phyloP scores from a whole-genome alignment of 805 yeast genomes.

The Saccharomycopsis oosterbeekiorum region DNA sequence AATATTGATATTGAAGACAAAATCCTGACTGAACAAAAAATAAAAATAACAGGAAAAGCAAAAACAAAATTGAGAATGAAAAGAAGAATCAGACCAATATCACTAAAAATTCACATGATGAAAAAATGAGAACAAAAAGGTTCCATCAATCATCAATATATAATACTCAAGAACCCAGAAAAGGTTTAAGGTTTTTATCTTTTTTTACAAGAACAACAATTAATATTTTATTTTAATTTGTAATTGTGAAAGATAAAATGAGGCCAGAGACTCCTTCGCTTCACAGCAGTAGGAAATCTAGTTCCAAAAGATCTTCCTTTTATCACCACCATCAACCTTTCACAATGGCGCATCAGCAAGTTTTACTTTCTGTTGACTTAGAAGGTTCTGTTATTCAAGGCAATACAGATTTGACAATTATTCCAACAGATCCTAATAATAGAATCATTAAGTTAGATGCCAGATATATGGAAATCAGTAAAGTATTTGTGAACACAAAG shows the following conservation, averaged over 20 bases:
- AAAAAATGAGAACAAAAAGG: too few species aligned
- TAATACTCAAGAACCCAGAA: too few species aligned
- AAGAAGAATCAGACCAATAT: neutral
- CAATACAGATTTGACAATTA: slow-evolving; percentile 69
- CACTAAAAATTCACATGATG: neutral
- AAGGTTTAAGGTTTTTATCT: too few species aligned
- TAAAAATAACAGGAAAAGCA: neutral
- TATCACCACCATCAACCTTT: slow-evolving; percentile 33
- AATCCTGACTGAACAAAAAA: neutral
- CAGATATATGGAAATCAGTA: slow-evolving; percentile 56
- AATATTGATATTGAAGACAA: neutral
- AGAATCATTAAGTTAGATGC: slow-evolving; percentile 66
- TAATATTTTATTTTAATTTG: neutral
- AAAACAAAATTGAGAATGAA: neutral
- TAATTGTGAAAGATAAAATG: neutral
- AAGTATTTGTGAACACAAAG: slow-evolving; percentile 56
- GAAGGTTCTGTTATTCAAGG: slow-evolving; percentile 53
- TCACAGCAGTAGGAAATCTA: neutral
- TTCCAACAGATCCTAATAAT: slow-evolving; percentile 56
- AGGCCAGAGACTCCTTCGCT: slow-evolving; percentile 2
- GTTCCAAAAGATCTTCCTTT: slow-evolving; percentile 1
- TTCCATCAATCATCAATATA: too few species aligned
- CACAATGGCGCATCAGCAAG: slow-evolving; percentile 76
- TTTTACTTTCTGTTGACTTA: slow-evolving; percentile 70
- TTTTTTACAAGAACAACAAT: too few species aligned